Percentiles rank a stretch among this genome's conserved stretches.
phyloP scores from a whole-genome alignment of 139 green algal genomes.

The Bryopsis sp. region DNA sequence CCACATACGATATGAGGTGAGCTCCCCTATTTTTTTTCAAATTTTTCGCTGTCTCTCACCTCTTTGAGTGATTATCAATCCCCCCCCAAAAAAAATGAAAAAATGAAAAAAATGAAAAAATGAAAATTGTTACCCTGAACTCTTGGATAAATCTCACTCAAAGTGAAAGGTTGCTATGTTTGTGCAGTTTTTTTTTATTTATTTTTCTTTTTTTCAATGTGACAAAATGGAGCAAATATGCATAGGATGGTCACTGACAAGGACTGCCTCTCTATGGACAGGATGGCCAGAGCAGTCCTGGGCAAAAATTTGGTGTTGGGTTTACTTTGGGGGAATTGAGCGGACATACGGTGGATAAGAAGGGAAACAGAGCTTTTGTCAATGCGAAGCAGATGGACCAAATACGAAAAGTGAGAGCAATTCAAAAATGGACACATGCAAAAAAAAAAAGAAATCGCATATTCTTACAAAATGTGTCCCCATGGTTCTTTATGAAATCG shows the following conservation, averaged over 20 bases:
- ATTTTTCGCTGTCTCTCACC: neutral
- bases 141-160: no score
- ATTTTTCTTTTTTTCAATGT: neutral
- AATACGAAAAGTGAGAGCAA: conserved; percentile 78
- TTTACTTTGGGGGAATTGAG: conserved; percentile 67
- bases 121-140: no score
- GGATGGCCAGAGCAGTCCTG: conserved; percentile 14
- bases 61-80: neutral
- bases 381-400: conserved; percentile 53
- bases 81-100: neutral
- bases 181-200: neutral
- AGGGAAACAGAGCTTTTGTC: conserved; percentile 67
- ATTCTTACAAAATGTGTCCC: no score
- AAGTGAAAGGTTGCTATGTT: conserved; percentile 11
- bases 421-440: no score
- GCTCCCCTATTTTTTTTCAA: neutral
- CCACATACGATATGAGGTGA: conserved; percentile 78
- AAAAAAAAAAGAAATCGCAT: no score
- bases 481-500: no score
- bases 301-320: conserved; percentile 40
- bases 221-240: no score
- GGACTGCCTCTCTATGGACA: neutral
- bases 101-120: no score
- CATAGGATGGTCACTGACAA: no score
- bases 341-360: conserved; percentile 78